Evolutionary conservation across 2,329 filamentous ascomycete species (phyloP).

Genomic region (Cordyceps farinosa): DNA sequence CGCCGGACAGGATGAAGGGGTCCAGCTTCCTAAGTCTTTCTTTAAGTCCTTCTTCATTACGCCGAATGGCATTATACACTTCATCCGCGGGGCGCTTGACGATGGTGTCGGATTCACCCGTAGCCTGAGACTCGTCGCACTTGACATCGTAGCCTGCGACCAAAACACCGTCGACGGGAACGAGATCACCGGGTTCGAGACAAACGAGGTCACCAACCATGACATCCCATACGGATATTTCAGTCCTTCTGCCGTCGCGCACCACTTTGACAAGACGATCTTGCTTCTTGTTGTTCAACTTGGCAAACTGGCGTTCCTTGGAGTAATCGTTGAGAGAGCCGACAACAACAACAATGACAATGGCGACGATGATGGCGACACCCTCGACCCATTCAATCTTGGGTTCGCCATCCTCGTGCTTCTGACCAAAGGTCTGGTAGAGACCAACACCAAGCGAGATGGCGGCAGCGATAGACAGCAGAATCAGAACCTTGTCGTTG

Average conservation of each 20-base stretch:
- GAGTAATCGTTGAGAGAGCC: slow-evolving; percentile 77
- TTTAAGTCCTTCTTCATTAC: slow-evolving; percentile 45
- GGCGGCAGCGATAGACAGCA: slow-evolving; percentile 66
- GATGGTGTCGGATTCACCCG: slow-evolving; percentile 74
- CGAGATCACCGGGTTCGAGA: slow-evolving; percentile 70
- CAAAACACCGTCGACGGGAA: slow-evolving; percentile 70
- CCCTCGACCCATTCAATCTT: slow-evolving; percentile 77
- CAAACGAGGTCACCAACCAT: slow-evolving; percentile 68
- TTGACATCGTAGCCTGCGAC: slow-evolving; percentile 71
- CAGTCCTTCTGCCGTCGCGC: slow-evolving; percentile 65
- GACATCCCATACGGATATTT: slow-evolving; percentile 67
- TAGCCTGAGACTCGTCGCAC: slow-evolving; percentile 74
- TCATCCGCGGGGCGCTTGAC: slow-evolving; percentile 65
- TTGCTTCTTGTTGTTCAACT: slow-evolving; percentile 75
- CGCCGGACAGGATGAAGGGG: slow-evolving; percentile 81
- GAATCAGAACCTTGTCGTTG: slow-evolving; percentile 76
- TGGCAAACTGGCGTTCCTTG: slow-evolving; percentile 76
- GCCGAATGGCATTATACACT: slow-evolving; percentile 60
- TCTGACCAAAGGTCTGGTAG: slow-evolving; percentile 67
- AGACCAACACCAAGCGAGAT: slow-evolving; percentile 72
- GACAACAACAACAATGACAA: slow-evolving; percentile 71
- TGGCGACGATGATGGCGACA: slow-evolving; percentile 77
- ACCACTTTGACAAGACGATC: slow-evolving; percentile 69
- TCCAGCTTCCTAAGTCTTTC: slow-evolving; percentile 69
- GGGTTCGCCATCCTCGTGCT: slow-evolving; percentile 48